Percentiles rank a stretch among this genome's conserved stretches.
phyloP scores from a whole-genome alignment of 2,329 filamentous ascomycete genomes.

The Tetracladium maxilliforme region DNA sequence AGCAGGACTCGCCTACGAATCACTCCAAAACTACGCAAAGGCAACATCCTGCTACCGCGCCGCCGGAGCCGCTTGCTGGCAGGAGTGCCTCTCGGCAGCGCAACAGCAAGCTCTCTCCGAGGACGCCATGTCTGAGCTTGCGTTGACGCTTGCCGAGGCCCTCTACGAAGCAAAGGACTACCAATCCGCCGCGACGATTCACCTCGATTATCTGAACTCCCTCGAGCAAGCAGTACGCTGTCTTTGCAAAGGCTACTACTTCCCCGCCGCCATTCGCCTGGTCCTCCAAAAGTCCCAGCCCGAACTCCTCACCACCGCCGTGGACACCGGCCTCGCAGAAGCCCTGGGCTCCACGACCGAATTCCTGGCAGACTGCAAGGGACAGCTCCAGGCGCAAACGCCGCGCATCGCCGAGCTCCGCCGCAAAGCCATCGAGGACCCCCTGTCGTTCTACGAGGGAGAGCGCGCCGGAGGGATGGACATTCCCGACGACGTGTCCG shows the following conservation, averaged over 20 bases:
- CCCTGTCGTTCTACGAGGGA: conserved; percentile 78
- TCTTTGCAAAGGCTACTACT: conserved; percentile 77
- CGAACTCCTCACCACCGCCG: conserved; percentile 46
- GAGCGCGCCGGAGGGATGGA: conserved; percentile 49
- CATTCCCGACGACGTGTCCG: conserved; percentile 80
- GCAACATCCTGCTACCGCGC: conserved; percentile 76
- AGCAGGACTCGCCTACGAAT: conserved; percentile 84
- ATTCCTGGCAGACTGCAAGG: conserved; percentile 83
- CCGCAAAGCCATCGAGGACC: conserved; percentile 67
- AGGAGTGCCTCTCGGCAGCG: conserved; percentile 73
- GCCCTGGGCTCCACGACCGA: conserved; percentile 74
- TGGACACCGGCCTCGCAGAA: conserved; percentile 71
- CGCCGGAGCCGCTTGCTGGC: conserved; percentile 67
- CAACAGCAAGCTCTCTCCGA: conserved; percentile 44
- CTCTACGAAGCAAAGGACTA: conserved; percentile 79
- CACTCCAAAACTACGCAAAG: conserved; percentile 54
- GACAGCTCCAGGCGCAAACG: conserved; percentile 70
- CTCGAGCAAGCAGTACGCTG: conserved; percentile 55
- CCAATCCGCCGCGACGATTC: conserved; percentile 61
- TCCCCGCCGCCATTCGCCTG: conserved; percentile 77
- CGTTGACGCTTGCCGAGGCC: conserved; percentile 61
- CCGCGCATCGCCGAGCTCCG: conserved; percentile 76
- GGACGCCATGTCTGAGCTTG: conserved; percentile 50
- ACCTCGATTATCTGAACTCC: conserved; percentile 68
- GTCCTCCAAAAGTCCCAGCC: conserved; percentile 42